Evolutionary conservation across 2,329 filamentous ascomycete genomes (phyloP).

Genomic region (Penicillium occitanis): DNA sequence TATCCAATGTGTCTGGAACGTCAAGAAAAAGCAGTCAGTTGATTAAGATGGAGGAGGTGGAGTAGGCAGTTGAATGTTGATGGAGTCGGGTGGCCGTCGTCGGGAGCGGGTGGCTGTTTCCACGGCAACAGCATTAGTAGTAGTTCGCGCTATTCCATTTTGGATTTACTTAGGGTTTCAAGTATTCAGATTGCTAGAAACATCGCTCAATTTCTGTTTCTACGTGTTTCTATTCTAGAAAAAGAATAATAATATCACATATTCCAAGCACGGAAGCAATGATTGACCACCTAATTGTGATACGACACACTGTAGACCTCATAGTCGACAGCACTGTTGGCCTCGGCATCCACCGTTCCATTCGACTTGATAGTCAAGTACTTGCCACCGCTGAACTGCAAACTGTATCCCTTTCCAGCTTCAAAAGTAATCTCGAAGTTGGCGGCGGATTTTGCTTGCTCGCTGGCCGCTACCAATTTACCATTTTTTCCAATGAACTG

Average conservation of each 20-base stretch:
- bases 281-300: conserved; percentile 1
- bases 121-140: conserved; percentile 8
- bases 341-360: background rate
- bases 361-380: conserved; percentile 20
- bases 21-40: background rate
- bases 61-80: conserved; percentile 14
- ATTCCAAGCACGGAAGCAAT: background rate
- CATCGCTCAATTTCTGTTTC: background rate
- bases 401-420: conserved; percentile 36
- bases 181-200: background rate
- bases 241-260: background rate
- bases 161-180: background rate
- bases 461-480: conserved; percentile 25
- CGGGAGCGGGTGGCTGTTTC: conserved; percentile 14
- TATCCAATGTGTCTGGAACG: conserved; percentile 1
- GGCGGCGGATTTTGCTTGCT: conserved; percentile 25
- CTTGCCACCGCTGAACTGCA: conserved; percentile 31
- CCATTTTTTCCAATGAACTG: conserved; percentile 29
- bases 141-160: background rate
- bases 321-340: background rate
- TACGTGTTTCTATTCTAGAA: background rate
- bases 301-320: conserved; percentile 22
- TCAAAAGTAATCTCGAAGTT: conserved; percentile 38
- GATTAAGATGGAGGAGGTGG: conserved; percentile 5
- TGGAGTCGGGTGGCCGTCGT: background rate